Conservation (phyloP, 192 early-diverging fungal genomes). For the Rhizophlyctis rosea region DNA sequence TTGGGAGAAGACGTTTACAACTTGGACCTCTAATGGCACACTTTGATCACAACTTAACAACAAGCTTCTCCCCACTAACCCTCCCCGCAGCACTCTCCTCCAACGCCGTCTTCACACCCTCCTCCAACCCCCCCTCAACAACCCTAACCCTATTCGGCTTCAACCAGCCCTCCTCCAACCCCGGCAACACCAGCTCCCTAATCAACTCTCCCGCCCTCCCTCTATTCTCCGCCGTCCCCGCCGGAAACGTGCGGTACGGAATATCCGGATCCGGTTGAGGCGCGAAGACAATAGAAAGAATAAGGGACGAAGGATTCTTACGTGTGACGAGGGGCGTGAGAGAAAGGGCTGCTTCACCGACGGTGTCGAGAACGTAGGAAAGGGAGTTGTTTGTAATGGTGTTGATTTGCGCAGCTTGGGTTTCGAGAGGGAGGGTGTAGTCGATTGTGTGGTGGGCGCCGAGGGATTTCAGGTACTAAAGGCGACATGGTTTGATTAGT, state of each 20-base stretch:
- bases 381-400: background rate
- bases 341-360: conserved; percentile 11
- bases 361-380: conserved; percentile 1
- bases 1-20: too few relatives aligned
- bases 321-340: too few relatives aligned
- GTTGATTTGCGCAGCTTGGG: conserved; percentile 3
- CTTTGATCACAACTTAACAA: conserved; percentile 10
- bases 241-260: too few relatives aligned
- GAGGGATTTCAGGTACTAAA: conserved; percentile 2
- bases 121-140: conserved; percentile 17
- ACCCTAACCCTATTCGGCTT: conserved; percentile 20
- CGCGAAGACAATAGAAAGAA: too few relatives aligned
- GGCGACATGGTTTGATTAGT: too few relatives aligned
- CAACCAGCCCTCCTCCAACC: conserved; percentile 20
- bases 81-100: conserved; percentile 6
- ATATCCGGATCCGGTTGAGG: too few relatives aligned
- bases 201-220: conserved; percentile 8
- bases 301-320: too few relatives aligned
- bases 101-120: conserved; percentile 22
- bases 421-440: background rate
- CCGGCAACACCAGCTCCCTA: conserved; percentile 7
- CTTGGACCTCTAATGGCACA: too few relatives aligned
- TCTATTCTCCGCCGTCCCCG: background rate
- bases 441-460: conserved; percentile 16
- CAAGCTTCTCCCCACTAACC: conserved; percentile 28